phyloP scores from a whole-genome alignment of 495 filamentous ascomycete genomes.

The Hypoxylon lenormandii region DNA sequence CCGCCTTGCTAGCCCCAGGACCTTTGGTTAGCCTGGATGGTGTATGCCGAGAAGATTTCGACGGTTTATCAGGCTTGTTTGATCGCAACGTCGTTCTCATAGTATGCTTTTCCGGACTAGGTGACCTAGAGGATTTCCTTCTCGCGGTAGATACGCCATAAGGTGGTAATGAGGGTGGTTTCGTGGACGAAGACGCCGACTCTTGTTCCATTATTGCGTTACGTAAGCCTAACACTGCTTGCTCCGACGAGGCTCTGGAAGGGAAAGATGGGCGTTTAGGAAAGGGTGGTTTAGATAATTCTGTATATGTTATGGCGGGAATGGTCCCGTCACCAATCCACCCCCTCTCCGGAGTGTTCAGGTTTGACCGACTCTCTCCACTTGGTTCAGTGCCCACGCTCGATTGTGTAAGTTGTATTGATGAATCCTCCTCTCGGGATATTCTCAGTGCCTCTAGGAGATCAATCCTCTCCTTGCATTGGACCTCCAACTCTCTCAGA shows the following conservation, averaged over 20 bases:
- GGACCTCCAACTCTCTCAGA: constrained; percentile 82
- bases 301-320: constrained; percentile 79
- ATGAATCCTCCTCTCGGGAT: constrained; percentile 72
- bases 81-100: constrained; percentile 87
- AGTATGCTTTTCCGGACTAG: constrained; percentile 83
- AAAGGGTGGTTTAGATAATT: constrained; percentile 77
- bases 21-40: constrained; percentile 52
- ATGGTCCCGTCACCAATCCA: constrained; percentile 85
- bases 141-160: constrained; percentile 48
- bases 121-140: constrained; percentile 67
- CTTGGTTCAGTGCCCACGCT: constrained; percentile 38
- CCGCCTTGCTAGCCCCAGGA: constrained; percentile 81
- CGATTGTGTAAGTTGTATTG: constrained; percentile 46
- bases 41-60: constrained; percentile 60
- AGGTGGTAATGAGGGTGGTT: constrained; percentile 46
- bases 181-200: constrained; percentile 52
- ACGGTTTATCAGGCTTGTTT: constrained; percentile 69
- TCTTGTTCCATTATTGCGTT: constrained; percentile 43
- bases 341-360: constrained; percentile 57
- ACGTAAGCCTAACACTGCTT: constrained; percentile 49
- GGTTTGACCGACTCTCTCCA: constrained; percentile 27
- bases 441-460: constrained; percentile 82
- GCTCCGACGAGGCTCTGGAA: constrained; percentile 66
- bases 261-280: constrained; percentile 68
- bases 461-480: constrained; percentile 94